Base-by-base conservation (phyloP, 768 basidiomycete genomes). In the Phylloporus arenicola region DNA sequence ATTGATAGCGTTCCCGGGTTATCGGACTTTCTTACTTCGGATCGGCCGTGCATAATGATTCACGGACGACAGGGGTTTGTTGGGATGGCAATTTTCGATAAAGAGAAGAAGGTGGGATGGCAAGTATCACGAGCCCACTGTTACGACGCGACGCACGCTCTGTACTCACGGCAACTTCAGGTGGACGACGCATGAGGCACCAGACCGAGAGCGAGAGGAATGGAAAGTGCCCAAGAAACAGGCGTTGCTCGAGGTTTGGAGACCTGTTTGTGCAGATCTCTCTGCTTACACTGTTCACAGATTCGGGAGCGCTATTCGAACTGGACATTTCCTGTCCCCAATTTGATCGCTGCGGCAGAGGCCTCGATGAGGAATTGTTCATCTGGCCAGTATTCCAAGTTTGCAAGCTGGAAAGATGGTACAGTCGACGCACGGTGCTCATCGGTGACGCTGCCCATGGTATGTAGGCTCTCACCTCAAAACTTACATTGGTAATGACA, bases 401-500 rank as follows among this genome's bases (percentile, higher is more conserved):
- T 5, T 51, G 49, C 24, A 67, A 51, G 40, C 54, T 67, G 37
- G 49, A 57, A 34, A 53, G 25, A 24, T 63, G 63, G 65, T 53
- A 65, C 34, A 56, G 64, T 44, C 51, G 46, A 41, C 56, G 56
- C 9, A 55, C 61, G 29, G 58, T 68, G 7, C 57, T 67, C n/a
- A 55, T 68, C 20, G 65, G 65, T 3, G 67, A 67, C n/a, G 65
- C 65, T 41, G 64, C 62, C 40, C 65, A 68, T 52, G 64, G 65
- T 67, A 45, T 3, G 61, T 53, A 27, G 22, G 13, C 16, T 34
- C 9, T 22, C 17, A 3, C 45, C 7, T 29, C 3, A 6, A 2
- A 42, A n/a, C 37, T 35, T 8, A 35, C 7, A 39, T n/a, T 43
- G 22, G n/a, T 6, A 42, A 20, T 25, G n/a, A 30, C 1, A 20